These are phyloP conservation scores for Eurotiales sp. DNA, from an alignment of 2,329 filamentous ascomycete genomes.

Conservation along the genomic window DNA sequence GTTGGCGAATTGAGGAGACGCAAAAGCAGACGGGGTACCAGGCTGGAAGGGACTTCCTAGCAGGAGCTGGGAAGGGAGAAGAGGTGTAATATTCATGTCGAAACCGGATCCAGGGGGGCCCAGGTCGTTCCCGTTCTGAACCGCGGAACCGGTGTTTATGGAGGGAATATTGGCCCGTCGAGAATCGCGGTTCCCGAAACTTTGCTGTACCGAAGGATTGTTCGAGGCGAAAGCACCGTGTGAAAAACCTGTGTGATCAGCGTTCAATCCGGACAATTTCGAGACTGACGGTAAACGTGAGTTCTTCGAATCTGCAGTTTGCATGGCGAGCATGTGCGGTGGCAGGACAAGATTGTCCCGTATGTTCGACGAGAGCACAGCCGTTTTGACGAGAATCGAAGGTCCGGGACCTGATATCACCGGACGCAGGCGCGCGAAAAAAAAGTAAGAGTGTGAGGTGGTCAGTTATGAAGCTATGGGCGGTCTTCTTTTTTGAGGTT, in stretches of 20 bases:
- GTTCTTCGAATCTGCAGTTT: constrained; percentile 67
- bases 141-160: constrained; percentile 76
- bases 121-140: constrained; percentile 66
- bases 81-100: constrained; percentile 97
- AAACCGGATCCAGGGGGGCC: constrained; percentile 82
- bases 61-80: constrained; percentile 89
- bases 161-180: constrained; percentile 79
- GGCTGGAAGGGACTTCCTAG: constrained; percentile 96
- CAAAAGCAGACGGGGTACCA: constrained; percentile 83
- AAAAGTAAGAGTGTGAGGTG: constrained; percentile 20
- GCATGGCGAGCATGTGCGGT: constrained; percentile 85
- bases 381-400: constrained; percentile 63
- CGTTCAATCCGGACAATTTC: constrained; percentile 69
- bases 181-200: constrained; percentile 82
- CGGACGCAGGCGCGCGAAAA: constrained; percentile 19
- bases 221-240: constrained; percentile 90
- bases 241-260: constrained; percentile 81
- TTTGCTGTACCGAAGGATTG: constrained; percentile 62
- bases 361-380: constrained; percentile 70
- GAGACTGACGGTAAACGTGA: constrained; percentile 69
- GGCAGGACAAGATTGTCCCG: constrained; percentile 79
- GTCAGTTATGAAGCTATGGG: background rate
- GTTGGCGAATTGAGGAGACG: constrained; percentile 86
- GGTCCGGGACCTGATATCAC: constrained; percentile 20
- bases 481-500: no score